Evolutionary conservation across 2,329 filamentous ascomycete genomes (phyloP), one percentile per base, ranked within the genome.

Genomic region (Colletotrichum theobromicola): DNA sequence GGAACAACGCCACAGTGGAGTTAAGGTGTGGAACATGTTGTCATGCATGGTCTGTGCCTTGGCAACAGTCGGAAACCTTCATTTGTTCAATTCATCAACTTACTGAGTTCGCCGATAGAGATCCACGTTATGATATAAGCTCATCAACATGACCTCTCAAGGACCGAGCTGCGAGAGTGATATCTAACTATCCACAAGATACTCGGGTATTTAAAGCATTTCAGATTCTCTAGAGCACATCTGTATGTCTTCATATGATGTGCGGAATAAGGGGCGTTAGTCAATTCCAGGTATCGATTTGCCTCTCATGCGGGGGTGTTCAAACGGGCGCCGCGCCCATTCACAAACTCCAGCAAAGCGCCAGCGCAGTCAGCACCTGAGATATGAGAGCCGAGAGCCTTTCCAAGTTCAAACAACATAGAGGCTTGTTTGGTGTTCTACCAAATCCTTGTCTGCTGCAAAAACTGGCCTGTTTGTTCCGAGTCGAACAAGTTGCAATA

Each of bases 171-270:
- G 42, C 7, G 13, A 50, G 42, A 12, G 42, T 4, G 2, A 6
- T 21, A 21, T 21, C n/a, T n/a, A 50, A 21, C 13, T 50, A n/a
- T 7, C 7, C 13, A 50, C 12, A 50, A 50, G 10, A 21, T 0
- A 10, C 2, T 50, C 42, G 42, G 21, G 42, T 3, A 2, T 7
- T 21, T 2, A 13, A 4, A 13, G 0, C n/a, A 10, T 21, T 7
- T 50, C n/a, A 13, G 7, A 4, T 37, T 50, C 42, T 21, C n/a
- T 0, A 50, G 42, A 18, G 6, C 2, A 46, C 42, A 50, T 2
- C 1, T 3, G 21, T 50, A 12, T 50, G n/a, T 50, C n/a, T 13
- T 50, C n/a, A 21, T 50, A 50, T 21, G 42, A 50, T 21, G n/a
- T 50, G n/a, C 42, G n/a, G 42, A 50, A 50, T 21, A 10, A 13